These are phyloP conservation scores for Pyrenophora seminiperda DNA, from an alignment of 2,329 filamentous ascomycete species.

Conservation along the genomic window DNA sequence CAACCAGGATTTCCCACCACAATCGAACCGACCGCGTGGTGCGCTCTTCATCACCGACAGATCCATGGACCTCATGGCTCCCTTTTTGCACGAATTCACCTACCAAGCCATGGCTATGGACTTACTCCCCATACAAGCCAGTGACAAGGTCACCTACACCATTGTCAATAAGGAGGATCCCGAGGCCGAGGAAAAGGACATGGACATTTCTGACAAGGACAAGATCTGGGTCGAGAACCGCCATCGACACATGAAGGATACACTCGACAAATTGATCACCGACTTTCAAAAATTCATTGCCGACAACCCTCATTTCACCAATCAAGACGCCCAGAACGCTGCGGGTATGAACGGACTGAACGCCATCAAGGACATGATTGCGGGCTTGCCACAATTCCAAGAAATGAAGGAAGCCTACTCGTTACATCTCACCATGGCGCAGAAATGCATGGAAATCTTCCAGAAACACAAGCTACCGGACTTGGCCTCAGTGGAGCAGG, in stretches of 20 bases:
- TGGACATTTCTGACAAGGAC: conserved; percentile 89
- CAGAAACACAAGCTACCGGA: conserved; percentile 83
- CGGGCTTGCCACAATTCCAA: conserved; percentile 90
- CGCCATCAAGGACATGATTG: conserved; percentile 96
- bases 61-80: conserved; percentile 88
- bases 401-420: conserved; percentile 96
- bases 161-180: conserved; percentile 73
- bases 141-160: conserved; percentile 86
- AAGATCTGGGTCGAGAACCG: conserved; percentile 94
- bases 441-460: conserved; percentile 95
- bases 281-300: conserved; percentile 92
- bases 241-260: conserved; percentile 97
- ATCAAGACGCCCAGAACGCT: conserved; percentile 68
- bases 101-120: conserved; percentile 99
- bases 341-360: conserved; percentile 85
- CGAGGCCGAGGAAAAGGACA: conserved; percentile 80
- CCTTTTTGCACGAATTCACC: conserved; percentile 92
- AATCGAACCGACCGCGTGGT: conserved; percentile 76
- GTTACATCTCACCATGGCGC: conserved; percentile 92
- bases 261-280: conserved; percentile 87
- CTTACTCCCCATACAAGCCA: conserved; percentile 83
- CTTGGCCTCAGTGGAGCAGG: conserved; percentile 84
- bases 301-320: conserved; percentile 89
- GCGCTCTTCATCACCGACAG: conserved; percentile 87
- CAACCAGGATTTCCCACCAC: conserved; percentile 82